These are phyloP conservation scores for Tillandsia leiboldiana DNA, from an alignment of 176 grass and related monocot genomes.

Conservation along the genomic window DNA sequence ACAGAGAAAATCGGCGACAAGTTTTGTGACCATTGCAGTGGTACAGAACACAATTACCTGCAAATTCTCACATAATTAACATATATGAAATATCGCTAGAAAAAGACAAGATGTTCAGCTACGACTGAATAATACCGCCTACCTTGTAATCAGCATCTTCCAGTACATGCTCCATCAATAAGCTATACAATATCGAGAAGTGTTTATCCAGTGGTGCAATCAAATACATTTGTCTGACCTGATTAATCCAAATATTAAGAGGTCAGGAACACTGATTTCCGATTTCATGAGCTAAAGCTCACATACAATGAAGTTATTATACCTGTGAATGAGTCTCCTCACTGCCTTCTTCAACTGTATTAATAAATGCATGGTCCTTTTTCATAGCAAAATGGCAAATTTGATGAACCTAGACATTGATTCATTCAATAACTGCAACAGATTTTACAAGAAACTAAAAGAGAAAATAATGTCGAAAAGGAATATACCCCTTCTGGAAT, in stretches of 20 bases:
- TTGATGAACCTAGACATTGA: slow-evolving; percentile 48
- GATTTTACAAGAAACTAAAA: slow-evolving; percentile 23
- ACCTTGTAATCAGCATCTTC: slow-evolving; percentile 92
- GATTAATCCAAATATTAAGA: slow-evolving; percentile 27
- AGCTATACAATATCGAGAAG: slow-evolving; percentile 52
- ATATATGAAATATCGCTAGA: background rate
- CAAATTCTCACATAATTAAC: slow-evolving; percentile 15
- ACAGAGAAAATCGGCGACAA: slow-evolving; percentile 63
- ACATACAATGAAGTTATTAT: background rate
- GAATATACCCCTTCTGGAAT: slow-evolving; percentile 68
- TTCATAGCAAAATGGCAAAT: slow-evolving; percentile 82
- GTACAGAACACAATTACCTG: slow-evolving; percentile 97
- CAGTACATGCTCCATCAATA: slow-evolving; percentile 51
- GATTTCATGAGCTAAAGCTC: background rate
- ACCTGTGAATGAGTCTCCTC: slow-evolving; percentile 93
- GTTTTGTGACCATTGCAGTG: slow-evolving; percentile 83
- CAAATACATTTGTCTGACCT: slow-evolving; percentile 81
- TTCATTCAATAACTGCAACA: slow-evolving; percentile 8
- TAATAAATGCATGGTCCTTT: slow-evolving; percentile 67
- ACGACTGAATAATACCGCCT: slow-evolving; percentile 20
- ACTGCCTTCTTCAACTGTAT: slow-evolving; percentile 79
- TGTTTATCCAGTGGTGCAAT: slow-evolving; percentile 53
- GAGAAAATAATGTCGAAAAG: slow-evolving; percentile 12
- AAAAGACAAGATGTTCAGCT: background rate
- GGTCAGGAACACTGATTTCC: background rate